Evolutionary conservation across 148 eudicot species (phyloP).

Genomic region (Tetragonia tetragonoides): DNA sequence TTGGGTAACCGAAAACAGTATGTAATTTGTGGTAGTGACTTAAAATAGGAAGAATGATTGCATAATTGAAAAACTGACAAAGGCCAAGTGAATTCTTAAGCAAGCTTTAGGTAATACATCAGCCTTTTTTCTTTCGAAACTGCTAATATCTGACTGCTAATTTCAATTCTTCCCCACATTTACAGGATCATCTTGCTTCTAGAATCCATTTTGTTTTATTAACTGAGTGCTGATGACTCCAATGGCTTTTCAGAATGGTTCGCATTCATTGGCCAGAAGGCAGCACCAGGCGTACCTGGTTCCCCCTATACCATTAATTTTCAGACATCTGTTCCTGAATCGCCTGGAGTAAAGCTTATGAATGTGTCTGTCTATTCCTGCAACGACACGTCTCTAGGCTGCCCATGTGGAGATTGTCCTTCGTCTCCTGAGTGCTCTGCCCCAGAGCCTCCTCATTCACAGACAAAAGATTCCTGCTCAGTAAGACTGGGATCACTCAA

Average conservation of each 20-base stretch:
- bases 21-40: background rate
- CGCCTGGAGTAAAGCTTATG: constrained; percentile 59
- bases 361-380: constrained; percentile 60
- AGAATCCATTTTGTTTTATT: background rate
- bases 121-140: background rate
- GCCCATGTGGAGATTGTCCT: constrained; percentile 88
- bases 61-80: background rate
- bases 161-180: background rate
- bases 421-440: constrained; percentile 53
- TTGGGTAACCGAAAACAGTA: background rate
- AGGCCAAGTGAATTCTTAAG: background rate
- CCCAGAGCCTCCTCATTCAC: constrained; percentile 62
- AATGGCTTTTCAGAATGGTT: constrained; percentile 56
- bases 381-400: constrained; percentile 67
- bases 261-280: constrained; percentile 61
- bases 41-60: background rate
- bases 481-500: constrained; percentile 46
- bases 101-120: background rate
- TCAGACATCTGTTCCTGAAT: constrained; percentile 42
- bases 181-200: background rate
- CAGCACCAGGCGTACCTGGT: constrained; percentile 60
- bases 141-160: background rate
- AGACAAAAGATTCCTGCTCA: constrained; percentile 46
- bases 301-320: constrained; percentile 72
- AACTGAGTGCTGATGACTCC: background rate